Evolutionary conservation across 2,329 filamentous ascomycete species (phyloP).

Genomic region (Akanthomyces muscarius): DNA sequence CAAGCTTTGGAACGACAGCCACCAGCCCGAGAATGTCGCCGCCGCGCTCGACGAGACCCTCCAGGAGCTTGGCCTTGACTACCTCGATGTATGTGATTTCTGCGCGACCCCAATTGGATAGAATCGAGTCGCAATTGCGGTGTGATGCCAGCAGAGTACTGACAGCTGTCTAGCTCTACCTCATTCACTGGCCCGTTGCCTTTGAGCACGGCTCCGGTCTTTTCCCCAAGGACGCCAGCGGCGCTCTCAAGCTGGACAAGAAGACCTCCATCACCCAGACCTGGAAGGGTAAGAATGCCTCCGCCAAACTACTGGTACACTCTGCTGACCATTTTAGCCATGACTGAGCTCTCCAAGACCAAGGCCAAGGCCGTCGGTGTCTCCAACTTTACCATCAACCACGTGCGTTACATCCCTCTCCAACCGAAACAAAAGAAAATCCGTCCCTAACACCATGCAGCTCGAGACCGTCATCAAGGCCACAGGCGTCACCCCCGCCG

Average conservation of each 20-base stretch:
- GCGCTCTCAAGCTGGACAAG: slow-evolving; percentile 41
- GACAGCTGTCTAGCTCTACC: slow-evolving; percentile 42
- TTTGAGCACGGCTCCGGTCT: slow-evolving; percentile 38
- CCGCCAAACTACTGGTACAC: too few relatives aligned
- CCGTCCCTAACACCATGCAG: slow-evolving; percentile 22
- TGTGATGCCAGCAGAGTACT: background rate
- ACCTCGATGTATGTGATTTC: slow-evolving; percentile 45
- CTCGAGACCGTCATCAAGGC: slow-evolving; percentile 54
- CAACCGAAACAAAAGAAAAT: background rate
- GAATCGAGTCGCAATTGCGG: background rate
- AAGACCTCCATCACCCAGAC: slow-evolving; percentile 39
- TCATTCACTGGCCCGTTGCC: slow-evolving; percentile 60
- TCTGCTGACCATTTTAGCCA: slow-evolving; percentile 26
- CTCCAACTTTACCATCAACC: slow-evolving; percentile 66
- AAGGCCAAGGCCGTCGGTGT: slow-evolving; percentile 67
- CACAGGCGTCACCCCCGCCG: slow-evolving; percentile 55
- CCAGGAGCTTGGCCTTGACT: slow-evolving; percentile 52
- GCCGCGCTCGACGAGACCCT: slow-evolving; percentile 53
- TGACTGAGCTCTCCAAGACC: slow-evolving; percentile 55
- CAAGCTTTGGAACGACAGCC: slow-evolving; percentile 60
- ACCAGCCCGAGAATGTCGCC: slow-evolving; percentile 57
- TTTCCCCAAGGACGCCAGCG: slow-evolving; percentile 41
- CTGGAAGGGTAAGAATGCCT: slow-evolving; percentile 35
- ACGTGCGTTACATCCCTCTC: slow-evolving; percentile 26
- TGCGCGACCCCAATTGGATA: background rate